Evolutionary conservation across 352 stramenopile species (phyloP).

Genomic region (Globisporangium spiculum): DNA sequence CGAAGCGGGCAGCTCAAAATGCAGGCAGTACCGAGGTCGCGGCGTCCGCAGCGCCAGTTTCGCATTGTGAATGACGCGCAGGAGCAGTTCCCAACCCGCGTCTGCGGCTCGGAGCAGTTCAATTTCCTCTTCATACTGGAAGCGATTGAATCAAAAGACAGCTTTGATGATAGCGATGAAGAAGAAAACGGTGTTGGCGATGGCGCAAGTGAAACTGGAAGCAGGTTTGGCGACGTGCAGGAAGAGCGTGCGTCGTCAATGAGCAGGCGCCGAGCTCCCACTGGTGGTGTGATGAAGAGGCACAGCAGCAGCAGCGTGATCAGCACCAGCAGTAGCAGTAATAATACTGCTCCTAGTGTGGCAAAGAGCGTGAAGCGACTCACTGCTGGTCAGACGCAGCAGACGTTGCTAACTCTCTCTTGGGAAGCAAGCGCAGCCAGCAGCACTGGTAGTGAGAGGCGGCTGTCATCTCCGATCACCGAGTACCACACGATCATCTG

Average conservation of each 20-base stretch:
- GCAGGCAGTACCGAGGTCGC: background rate
- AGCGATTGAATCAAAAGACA: conserved; percentile 19
- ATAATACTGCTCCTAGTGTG: background rate
- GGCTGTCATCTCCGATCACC: conserved; percentile 34
- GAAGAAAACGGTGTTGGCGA: background rate
- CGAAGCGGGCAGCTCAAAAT: conserved; percentile 1
- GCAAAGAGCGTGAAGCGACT: background rate
- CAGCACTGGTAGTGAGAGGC: background rate
- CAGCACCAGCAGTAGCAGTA: background rate
- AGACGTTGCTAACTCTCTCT: conserved; percentile 60
- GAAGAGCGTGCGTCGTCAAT: conserved; percentile 14
- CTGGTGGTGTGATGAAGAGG: conserved; percentile 5
- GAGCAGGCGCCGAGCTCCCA: background rate
- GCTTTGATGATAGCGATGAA: background rate
- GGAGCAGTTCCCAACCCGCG: conserved; percentile 53
- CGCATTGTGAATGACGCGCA: conserved; percentile 35
- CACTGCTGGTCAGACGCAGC: conserved; percentile 21
- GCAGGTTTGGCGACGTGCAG: background rate
- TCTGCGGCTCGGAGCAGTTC: conserved; percentile 53
- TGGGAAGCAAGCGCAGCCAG: conserved; percentile 34
- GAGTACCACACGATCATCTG: conserved; percentile 71
- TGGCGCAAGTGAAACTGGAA: background rate
- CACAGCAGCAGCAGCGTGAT: conserved; percentile 16
- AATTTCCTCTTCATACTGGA: conserved; percentile 63
- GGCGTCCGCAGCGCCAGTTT: conserved; percentile 23